Base-by-base conservation (phyloP, 2,329 filamentous ascomycete genomes). In the Neofusicoccum parvum region DNA sequence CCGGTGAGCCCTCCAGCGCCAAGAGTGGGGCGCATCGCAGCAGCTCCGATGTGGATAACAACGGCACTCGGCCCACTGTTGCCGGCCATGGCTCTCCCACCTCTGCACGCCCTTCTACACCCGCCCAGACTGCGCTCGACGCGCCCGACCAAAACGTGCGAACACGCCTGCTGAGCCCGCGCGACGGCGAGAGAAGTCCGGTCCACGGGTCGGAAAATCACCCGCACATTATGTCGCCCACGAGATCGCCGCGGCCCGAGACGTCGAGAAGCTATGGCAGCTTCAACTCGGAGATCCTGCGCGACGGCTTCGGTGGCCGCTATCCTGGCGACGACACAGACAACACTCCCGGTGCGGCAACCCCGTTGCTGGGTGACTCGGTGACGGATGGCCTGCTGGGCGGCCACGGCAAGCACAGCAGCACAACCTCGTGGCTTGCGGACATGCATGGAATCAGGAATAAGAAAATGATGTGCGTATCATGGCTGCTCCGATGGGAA, bases 181-280 rank as follows among this genome's bases (percentile, higher is more conserved):
- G 77, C 45, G 72, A 74, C 48, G 75, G 69, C 72, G 79, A 78
- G 64, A 71, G 70, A 41, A 70, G 68, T 12, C 70, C 73, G 34
- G 71, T 70, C 34, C 74, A 70, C 60, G 76, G 75, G 17, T 71
- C 70, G 12, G 70, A 73, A n/a, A 15, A 15, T 10, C 11, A 39
- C 68, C 74, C 45, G 92, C 89, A 80, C 84, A 85, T 71, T 90
- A 95, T 79, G 92, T 91, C 70, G 91, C 90, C 15, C 92, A 94
- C 20, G 10, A 46, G 39, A 73, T 92, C 91, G 49, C 89, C 91
- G 1, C 81, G 87, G 43, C 85, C 90, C 0, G 80, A 79, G 51
- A 86, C 84, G 58, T 82, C 83, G 3, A 75, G 78, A 63, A 80
- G 78, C 63, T 80, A 83, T 82, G 79, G 84, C 79, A 85, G 80